phyloP scores from a whole-genome alignment of 2,329 filamentous ascomycete genomes.

The Alternaria consortialis region DNA sequence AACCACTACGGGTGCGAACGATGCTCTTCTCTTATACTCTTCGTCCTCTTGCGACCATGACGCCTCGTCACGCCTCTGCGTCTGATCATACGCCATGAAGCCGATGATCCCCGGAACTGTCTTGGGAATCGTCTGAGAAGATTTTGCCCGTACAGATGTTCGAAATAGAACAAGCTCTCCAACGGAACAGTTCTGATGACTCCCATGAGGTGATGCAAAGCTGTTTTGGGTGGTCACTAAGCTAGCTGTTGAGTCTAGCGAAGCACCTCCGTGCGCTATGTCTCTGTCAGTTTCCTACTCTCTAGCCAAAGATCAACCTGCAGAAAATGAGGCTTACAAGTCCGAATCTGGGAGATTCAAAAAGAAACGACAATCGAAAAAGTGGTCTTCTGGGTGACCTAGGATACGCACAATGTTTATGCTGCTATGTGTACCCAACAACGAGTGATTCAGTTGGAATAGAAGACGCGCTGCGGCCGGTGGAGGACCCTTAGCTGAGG shows the following conservation, averaged over 20 bases:
- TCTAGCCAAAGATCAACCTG: not conserved
- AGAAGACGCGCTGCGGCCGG: not conserved
- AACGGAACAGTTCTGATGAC: not conserved
- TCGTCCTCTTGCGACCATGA: not conserved
- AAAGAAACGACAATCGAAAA: not conserved
- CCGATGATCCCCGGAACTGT: not conserved
- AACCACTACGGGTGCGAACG: not conserved
- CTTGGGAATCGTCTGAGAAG: not conserved
- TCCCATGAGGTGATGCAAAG: not conserved
- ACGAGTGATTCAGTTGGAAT: not conserved
- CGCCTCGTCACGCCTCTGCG: not conserved
- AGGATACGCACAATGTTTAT: conserved; percentile 4
- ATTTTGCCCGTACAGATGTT: not conserved
- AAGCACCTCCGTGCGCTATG: conserved; percentile 4
- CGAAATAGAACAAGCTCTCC: not conserved
- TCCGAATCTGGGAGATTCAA: not conserved
- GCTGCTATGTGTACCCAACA: not conserved
- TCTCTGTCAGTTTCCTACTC: not conserved
- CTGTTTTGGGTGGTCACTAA: not conserved
- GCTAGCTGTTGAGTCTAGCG: not conserved
- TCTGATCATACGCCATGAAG: conserved; percentile 7
- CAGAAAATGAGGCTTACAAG: not conserved
- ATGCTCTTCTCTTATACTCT: not conserved
- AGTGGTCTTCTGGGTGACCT: not conserved
- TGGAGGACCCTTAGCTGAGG: not conserved